A percentile compares a stretch with the other conserved stretches of the same genome.
Conservation (phyloP, 1,139 yeast genomes). For the Blastobotrys apis region DNA sequence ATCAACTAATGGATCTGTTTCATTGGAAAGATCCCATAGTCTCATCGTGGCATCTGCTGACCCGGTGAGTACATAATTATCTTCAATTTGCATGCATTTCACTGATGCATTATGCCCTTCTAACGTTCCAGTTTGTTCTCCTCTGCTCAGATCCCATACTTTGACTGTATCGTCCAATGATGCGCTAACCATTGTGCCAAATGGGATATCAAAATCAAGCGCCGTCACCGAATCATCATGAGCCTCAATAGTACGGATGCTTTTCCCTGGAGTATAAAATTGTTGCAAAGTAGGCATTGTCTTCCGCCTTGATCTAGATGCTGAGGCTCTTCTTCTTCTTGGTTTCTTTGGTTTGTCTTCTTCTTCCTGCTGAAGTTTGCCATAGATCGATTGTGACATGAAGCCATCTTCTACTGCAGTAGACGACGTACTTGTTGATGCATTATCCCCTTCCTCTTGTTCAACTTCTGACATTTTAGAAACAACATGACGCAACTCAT, state of each 20-base stretch:
- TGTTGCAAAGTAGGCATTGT: slow-evolving; percentile 59
- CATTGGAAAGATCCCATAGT: slow-evolving; percentile 50
- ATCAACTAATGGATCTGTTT: slow-evolving; percentile 37
- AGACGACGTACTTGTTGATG: slow-evolving; percentile 1
- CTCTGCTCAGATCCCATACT: slow-evolving; percentile 73
- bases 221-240: slow-evolving; percentile 51
- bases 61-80: slow-evolving; percentile 53
- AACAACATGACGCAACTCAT: slow-evolving; percentile 41
- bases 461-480: slow-evolving; percentile 9
- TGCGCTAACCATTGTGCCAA: slow-evolving; percentile 72
- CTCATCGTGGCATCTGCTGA: slow-evolving; percentile 58
- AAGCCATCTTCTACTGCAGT: slow-evolving; percentile 17
- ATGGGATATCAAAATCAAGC: slow-evolving; percentile 64
- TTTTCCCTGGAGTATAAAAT: slow-evolving; percentile 54
- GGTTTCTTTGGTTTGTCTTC: slow-evolving; percentile 6
- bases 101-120: slow-evolving; percentile 47
- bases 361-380: slow-evolving; percentile 32
- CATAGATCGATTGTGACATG: slow-evolving; percentile 40
- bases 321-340: slow-evolving; percentile 9
- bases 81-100: slow-evolving; percentile 54
- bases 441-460: slow-evolving; percentile 6
- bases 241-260: slow-evolving; percentile 48
- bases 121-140: slow-evolving; percentile 34
- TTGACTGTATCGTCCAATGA: slow-evolving; percentile 75
- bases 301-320: slow-evolving; percentile 36